Percentiles rank a stretch among this genome's conserved stretches.
Conservation (phyloP, 2,329 filamentous ascomycete species). For the Neopestalotiopsis sp. region DNA sequence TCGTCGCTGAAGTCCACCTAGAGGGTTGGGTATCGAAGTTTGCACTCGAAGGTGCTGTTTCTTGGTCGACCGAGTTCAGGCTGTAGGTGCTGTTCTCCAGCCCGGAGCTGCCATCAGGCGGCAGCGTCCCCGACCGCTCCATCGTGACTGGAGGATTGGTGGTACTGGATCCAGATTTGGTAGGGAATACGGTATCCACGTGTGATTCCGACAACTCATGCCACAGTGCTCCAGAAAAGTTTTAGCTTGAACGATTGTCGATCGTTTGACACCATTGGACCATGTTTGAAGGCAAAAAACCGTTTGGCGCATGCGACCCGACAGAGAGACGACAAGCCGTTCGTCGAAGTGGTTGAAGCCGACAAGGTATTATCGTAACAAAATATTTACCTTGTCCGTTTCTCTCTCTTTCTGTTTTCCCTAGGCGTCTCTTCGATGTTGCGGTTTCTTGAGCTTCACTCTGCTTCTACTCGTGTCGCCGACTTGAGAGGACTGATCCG, state of each 20-base stretch:
- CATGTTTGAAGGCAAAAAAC: conserved; percentile 13
- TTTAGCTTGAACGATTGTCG: conserved; percentile 19
- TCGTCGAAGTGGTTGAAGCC: neutral
- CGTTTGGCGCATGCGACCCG: conserved; percentile 2
- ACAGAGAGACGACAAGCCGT: neutral
- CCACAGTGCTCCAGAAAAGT: conserved; percentile 17
- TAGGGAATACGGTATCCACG: conserved; percentile 15
- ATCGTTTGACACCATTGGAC: conserved; percentile 18
- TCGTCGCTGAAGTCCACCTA: conserved; percentile 38
- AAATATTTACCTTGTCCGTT: neutral
- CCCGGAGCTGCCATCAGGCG: conserved; percentile 29
- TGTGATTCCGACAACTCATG: conserved; percentile 15
- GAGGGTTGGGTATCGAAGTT: conserved; percentile 36
- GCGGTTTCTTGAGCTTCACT: neutral
- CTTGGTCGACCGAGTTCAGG: conserved; percentile 37
- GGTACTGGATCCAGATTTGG: conserved; percentile 21
- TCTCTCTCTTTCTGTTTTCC: neutral
- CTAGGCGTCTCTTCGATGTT: neutral
- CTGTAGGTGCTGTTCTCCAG: conserved; percentile 38
- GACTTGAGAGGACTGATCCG: neutral
- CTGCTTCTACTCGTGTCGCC: neutral
- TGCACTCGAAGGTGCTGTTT: conserved; percentile 36
- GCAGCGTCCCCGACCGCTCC: conserved; percentile 29
- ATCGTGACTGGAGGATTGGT: conserved; percentile 14
- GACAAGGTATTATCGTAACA: too few relatives aligned